Percentiles rank a stretch among this genome's conserved stretches.
Evolutionary conservation across 2,329 filamentous ascomycete genomes (phyloP).

Genomic region (Colletotrichum plurivorum): DNA sequence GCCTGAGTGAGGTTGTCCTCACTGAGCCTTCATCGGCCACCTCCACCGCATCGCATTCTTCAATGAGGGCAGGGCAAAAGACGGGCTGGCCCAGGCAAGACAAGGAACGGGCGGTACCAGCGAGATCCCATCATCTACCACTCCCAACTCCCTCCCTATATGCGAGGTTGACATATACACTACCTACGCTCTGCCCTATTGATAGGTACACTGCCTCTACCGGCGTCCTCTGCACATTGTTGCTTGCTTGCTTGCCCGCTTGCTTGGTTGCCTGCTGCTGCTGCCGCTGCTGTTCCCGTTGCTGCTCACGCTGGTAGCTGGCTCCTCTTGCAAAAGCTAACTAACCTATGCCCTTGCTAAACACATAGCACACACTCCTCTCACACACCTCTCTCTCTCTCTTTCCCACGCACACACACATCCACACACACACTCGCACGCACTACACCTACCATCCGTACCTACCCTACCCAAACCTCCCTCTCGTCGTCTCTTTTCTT

Average conservation of each 20-base stretch:
- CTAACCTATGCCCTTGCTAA: conserved; percentile 35
- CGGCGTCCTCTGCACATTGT: not conserved
- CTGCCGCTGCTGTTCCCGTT: conserved; percentile 6
- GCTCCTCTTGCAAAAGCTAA: conserved; percentile 26
- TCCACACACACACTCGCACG: not conserved
- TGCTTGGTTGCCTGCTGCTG: not conserved
- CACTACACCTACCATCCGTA: not conserved
- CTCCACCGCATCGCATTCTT: conserved; percentile 41
- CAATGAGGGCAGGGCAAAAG: conserved; percentile 39
- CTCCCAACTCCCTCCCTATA: conserved; percentile 35
- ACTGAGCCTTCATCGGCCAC: conserved; percentile 40
- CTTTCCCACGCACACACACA: not conserved
- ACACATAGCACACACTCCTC: conserved; percentile 1
- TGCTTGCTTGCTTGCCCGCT: not conserved
- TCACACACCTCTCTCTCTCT: not conserved
- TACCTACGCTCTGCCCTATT: conserved; percentile 33
- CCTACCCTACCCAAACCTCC: conserved; percentile 18
- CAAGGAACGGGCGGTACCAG: conserved; percentile 36
- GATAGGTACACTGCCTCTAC: conserved; percentile 28
- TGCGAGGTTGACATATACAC: conserved; percentile 35
- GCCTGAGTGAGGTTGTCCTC: conserved; percentile 34
- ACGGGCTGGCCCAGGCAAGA: conserved; percentile 34
- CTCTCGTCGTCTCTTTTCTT: conserved; percentile 36
- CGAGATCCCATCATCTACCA: conserved; percentile 35
- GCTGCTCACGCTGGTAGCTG: conserved; percentile 4